Base-by-base conservation (phyloP, 495 filamentous ascomycete species). In the Pseudevernia furfuracea region DNA sequence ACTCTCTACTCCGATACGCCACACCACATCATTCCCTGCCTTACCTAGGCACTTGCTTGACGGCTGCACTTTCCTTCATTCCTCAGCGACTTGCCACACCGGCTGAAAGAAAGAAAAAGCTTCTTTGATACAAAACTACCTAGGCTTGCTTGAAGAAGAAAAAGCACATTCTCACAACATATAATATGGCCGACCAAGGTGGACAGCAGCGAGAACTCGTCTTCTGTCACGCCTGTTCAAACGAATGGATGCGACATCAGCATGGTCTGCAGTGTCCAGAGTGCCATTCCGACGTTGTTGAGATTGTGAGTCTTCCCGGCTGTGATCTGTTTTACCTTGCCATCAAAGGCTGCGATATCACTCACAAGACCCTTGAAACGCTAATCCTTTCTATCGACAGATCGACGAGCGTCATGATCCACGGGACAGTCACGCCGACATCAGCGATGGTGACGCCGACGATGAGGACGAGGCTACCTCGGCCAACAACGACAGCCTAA, bases 171-270 rank as follows among this genome's bases (percentile, higher is more conserved):
- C 25, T 48, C 4, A 28, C 59, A 46, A 62, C 23, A 62, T 32
- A 59, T 48, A 46, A 25, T 41, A 63, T 61, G 58, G 56, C 52
- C 39, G 39, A 68, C 36, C 67, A 76, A 74, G 73, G 68, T 68
- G 59, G 75, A 76, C 56, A 61, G 55, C 58, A 71, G 77, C 75
- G 84, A 67, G 87, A 95, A 72, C 78, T 91, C 28, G 85, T 96
- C 56, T 89, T 81, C 70, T 98, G 94, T 73, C 90, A 97, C 74
- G 69, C 75, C 41, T 97, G 94, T 78, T 69, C 80, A 44, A 78
- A 87, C 55, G 88, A 96, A 69, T 97, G 90, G 91, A 87, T 84
- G 65, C 78, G 82, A 60, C 83, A 89, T 69, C 80, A 88, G 62
- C 77, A 80, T 66, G 83, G 81, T 41, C 74, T 96, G 59, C 73